These are phyloP conservation scores for Senna siamea DNA, from an alignment of 306 rosid genomes.

Conservation along the genomic window DNA sequence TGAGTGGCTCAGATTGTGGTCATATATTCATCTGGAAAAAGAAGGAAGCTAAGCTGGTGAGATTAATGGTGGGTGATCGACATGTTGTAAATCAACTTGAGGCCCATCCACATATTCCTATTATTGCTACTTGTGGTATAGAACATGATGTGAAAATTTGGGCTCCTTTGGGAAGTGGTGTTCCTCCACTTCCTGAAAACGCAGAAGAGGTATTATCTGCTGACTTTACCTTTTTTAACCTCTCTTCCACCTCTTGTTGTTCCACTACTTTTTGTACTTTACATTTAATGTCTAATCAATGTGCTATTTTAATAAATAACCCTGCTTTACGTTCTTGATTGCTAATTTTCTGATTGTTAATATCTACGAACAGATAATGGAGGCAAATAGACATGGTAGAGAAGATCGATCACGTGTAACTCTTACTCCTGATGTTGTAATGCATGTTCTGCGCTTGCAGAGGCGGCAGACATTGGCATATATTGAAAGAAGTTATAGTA, in stretches of 20 bases:
- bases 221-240: conserved; percentile 9
- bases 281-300: conserved; percentile 2
- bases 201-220: conserved; percentile 46
- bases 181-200: conserved; percentile 54
- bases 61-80: conserved; percentile 57
- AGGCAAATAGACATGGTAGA: conserved; percentile 54
- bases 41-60: conserved; percentile 54
- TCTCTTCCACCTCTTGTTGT: background rate
- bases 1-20: conserved; percentile 69
- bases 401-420: conserved; percentile 49
- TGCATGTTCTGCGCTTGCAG: conserved; percentile 63
- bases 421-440: conserved; percentile 53
- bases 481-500: conserved; percentile 48
- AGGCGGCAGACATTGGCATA: conserved; percentile 54
- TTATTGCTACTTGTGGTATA: conserved; percentile 60
- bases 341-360: conserved; percentile 24
- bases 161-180: conserved; percentile 46
- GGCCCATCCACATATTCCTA: conserved; percentile 56
- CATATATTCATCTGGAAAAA: conserved; percentile 68
- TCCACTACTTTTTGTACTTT: background rate
- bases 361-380: conserved; percentile 49
- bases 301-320: conserved; percentile 23
- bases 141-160: conserved; percentile 60
- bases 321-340: conserved; percentile 13
- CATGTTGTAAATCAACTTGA: conserved; percentile 56